phyloP scores from a whole-genome alignment of 441 rosid species.

The Gossypium lobatum region DNA sequence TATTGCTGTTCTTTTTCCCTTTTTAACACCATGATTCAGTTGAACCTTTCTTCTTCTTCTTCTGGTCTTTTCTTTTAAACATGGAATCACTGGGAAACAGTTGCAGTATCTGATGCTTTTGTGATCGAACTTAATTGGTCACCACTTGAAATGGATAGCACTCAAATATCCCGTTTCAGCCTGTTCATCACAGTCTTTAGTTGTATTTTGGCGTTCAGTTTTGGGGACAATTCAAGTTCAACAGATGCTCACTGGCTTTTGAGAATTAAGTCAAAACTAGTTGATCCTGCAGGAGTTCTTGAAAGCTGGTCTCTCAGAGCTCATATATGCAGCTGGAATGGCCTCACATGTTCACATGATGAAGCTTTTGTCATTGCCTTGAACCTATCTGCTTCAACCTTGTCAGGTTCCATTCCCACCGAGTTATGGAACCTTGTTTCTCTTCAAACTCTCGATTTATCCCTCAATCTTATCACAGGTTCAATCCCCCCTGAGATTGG shows the following conservation, averaged over 20 bases:
- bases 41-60: conserved; percentile 17
- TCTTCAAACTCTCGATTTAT: conserved; percentile 57
- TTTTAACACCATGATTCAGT: neutral
- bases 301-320: conserved; percentile 46
- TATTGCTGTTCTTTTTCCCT: neutral
- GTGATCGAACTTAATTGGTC: conserved; percentile 12
- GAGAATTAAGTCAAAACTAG: conserved; percentile 44
- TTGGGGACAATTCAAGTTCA: conserved; percentile 25
- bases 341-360: conserved; percentile 57
- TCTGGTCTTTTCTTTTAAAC: conserved; percentile 12
- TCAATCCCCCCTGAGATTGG: conserved; percentile 59
- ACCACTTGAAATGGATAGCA: conserved; percentile 31
- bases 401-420: conserved; percentile 60
- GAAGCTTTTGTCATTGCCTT: conserved; percentile 37
- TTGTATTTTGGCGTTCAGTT: conserved; percentile 19
- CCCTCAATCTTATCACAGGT: conserved; percentile 54
- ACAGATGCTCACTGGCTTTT: conserved; percentile 49
- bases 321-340: conserved; percentile 61
- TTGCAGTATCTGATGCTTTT: conserved; percentile 15
- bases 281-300: conserved; percentile 47
- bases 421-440: conserved; percentile 41
- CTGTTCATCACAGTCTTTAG: conserved; percentile 24
- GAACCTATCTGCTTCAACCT: conserved; percentile 48
- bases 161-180: conserved; percentile 22
- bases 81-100: conserved; percentile 19